Evolutionary conservation across 2,329 filamentous ascomycete genomes (phyloP), one percentile per base, ranked within the genome.

Genomic region (Ceratocystis huliohia): DNA sequence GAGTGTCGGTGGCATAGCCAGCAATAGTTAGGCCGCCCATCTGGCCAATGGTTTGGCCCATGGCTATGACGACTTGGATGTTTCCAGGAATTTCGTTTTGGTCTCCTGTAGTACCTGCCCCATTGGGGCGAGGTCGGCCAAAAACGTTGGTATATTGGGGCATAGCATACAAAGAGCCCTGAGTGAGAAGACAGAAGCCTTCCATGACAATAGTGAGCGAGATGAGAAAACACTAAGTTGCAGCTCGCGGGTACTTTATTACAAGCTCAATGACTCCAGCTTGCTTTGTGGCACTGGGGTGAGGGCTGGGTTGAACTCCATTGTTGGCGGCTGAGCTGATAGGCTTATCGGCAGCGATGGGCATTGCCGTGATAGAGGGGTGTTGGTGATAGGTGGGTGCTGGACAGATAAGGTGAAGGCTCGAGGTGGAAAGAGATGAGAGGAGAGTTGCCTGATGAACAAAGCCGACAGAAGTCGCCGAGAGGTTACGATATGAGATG

Each of bases 11-110:
- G n/a, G 79, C 66, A 56, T 73, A 73, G 20, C 80, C 79, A 67
- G 76, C 76, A 50, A 78, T 63, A 30, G 76, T 71, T 1, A 79
- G 72, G 0, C 80, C 80, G 2, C 80, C n/a, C 20, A 82, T 78
- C 48, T 77, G 75, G 7, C 80, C 80, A 17, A 78, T 74, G 5
- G 74, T 72, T 2, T 75, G 74, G 4, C 74, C 78, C 53, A 77
- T 78, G 48, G 73, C 73, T 0, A 82, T 72, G 0, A 74, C 77
- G 3, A 78, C 75, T 70, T 81, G 78, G 79, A 80, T 82, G 2
- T 74, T 69, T 0, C 77, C 75, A 1, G 76, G 73, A 25, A 82
- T 73, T 68, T 80, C 72, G 59, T 72, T 72, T 6, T 69, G 69
- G 20, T 72, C 72, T 28, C 70, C 64, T 17, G 50, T 45, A 53